Evolutionary conservation across 192 early-diverging fungal genomes (phyloP).

Genomic region (Obelidium mucronatum): DNA sequence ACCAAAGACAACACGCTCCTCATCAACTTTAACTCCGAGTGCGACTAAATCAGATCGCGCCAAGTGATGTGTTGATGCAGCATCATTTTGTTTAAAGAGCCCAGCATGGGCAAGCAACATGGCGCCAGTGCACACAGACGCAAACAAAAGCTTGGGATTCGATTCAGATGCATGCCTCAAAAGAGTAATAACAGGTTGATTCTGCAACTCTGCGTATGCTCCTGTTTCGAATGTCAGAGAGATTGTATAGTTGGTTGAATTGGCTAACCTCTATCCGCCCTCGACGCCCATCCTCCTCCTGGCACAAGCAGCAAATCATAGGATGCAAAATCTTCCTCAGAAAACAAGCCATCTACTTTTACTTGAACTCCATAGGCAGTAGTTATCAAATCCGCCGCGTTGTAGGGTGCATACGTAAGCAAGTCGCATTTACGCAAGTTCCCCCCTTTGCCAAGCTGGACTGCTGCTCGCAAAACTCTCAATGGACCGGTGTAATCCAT

Average conservation of each 20-base stretch:
- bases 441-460: not conserved
- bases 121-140: slow-evolving; percentile 15
- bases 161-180: not conserved
- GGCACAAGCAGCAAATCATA: slow-evolving; percentile 11
- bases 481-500: slow-evolving; percentile 7
- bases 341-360: not conserved
- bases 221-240: not conserved
- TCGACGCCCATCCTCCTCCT: slow-evolving; percentile 7
- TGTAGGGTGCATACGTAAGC: slow-evolving; percentile 4
- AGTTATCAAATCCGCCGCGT: not conserved
- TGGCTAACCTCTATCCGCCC: not conserved
- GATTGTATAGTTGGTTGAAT: not conserved
- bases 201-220: slow-evolving; percentile 6
- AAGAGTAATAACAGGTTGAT: not conserved
- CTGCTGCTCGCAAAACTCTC: not conserved
- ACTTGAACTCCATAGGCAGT: not conserved
- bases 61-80: slow-evolving; percentile 1
- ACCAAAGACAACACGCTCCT: slow-evolving; percentile 17
- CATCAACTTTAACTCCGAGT: slow-evolving; percentile 1
- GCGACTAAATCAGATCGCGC: not conserved
- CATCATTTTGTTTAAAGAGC: not conserved
- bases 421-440: not conserved
- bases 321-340: not conserved
- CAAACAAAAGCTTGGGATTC: slow-evolving; percentile 5
- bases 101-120: slow-evolving; percentile 17